Conservation (phyloP, 2,329 filamentous ascomycete species). For the Onygena corvina region DNA sequence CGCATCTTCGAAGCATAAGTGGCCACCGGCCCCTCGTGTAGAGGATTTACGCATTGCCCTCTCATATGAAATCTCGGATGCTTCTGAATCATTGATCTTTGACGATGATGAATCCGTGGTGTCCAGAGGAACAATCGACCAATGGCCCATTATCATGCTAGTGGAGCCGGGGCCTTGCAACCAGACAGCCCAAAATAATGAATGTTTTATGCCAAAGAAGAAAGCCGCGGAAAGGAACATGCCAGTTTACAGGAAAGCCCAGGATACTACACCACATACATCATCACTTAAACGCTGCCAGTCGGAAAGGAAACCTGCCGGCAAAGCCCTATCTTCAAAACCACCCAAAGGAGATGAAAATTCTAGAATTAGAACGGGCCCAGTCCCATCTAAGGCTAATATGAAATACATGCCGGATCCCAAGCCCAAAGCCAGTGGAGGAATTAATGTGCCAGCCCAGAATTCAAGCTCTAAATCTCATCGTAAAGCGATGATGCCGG, state of each 20-base stretch:
- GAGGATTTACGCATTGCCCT: slow-evolving; percentile 36
- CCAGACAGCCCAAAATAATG: slow-evolving; percentile 2
- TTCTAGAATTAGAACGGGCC: slow-evolving; percentile 10
- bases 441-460: neutral
- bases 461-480: slow-evolving; percentile 1
- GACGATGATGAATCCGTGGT: slow-evolving; percentile 16
- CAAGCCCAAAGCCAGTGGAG: neutral
- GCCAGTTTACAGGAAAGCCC: slow-evolving; percentile 2
- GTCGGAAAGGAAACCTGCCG: slow-evolving; percentile 8
- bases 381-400: slow-evolving; percentile 9
- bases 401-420: neutral
- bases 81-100: slow-evolving; percentile 16
- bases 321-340: slow-evolving; percentile 13
- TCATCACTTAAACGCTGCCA: slow-evolving; percentile 1
- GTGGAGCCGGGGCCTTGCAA: slow-evolving; percentile 16
- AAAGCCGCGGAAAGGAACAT: neutral
- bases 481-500: slow-evolving; percentile 2
- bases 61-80: slow-evolving; percentile 29
- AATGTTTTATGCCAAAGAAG: neutral
- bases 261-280: slow-evolving; percentile 1
- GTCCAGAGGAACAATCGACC: slow-evolving; percentile 33
- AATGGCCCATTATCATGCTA: slow-evolving; percentile 34
- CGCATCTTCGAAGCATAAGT: slow-evolving; percentile 21
- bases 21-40: slow-evolving; percentile 35
- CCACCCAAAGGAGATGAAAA: slow-evolving; percentile 5